A percentile compares a stretch with the other conserved stretches of the same genome.
Evolutionary conservation across 768 basidiomycete genomes (phyloP).

Genomic region (Suillus sp.): DNA sequence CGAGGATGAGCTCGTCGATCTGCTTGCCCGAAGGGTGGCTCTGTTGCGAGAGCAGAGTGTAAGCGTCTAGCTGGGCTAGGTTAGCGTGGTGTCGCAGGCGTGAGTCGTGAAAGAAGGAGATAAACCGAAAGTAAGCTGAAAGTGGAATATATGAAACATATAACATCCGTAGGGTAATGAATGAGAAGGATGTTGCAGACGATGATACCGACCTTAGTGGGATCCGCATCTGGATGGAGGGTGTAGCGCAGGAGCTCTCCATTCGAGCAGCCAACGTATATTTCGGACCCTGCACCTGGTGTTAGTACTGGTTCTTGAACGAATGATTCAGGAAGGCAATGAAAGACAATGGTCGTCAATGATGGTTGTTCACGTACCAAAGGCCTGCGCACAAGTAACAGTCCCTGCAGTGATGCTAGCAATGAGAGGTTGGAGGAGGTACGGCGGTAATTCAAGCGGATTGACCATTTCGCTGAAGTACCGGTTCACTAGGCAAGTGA

Average conservation of each 20-base stretch:
- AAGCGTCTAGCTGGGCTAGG: constrained; percentile 52
- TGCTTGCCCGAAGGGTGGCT: constrained; percentile 66
- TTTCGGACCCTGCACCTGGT: constrained; percentile 64
- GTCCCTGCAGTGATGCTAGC: constrained; percentile 32
- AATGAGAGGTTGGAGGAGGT: constrained; percentile 54
- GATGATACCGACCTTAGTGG: constrained; percentile 43
- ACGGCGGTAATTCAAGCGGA: constrained; percentile 61
- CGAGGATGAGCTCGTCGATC: constrained; percentile 77
- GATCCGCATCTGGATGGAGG: constrained; percentile 55
- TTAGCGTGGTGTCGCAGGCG: not conserved
- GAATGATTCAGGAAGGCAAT: constrained; percentile 9
- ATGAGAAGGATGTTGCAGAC: not conserved
- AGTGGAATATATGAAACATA: not conserved
- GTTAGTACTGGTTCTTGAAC: constrained; percentile 4
- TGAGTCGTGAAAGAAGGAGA: not conserved
- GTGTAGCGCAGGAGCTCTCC: constrained; percentile 83
- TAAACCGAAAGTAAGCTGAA: not conserved
- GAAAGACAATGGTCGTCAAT: constrained; percentile 4
- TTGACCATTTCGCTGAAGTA: constrained; percentile 14
- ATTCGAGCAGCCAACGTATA: constrained; percentile 85
- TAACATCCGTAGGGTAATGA: too few species aligned
- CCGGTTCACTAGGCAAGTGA: not conserved
- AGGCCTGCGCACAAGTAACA: constrained; percentile 53
- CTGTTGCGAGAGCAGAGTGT: constrained; percentile 69
- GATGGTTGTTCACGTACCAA: constrained; percentile 43